Evolutionary conservation across 192 early-diverging fungal species (phyloP), one percentile per base, ranked within the genome.

Genomic region (Rhizophagus sp.): DNA sequence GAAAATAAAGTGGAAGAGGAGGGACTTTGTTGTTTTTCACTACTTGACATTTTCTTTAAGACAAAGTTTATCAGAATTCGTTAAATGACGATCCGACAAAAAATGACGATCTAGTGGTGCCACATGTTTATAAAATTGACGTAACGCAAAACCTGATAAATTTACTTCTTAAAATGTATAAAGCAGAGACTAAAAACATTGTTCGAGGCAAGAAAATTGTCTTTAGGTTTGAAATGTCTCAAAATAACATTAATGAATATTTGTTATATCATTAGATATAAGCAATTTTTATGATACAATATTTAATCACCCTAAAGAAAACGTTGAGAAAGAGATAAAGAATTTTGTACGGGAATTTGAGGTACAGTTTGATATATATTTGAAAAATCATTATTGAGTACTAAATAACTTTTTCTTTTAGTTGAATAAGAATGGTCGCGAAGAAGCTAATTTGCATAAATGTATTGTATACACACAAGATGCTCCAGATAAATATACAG

Each of bases 261-360:
- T n/a, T 19, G 5, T 41, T 11, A n/a, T 70, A 8, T 70, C 2
- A 70, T 49, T 63, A 77, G 75, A 77, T 9, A 39, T 66, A 44
- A 41, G 64, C 27, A 66, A 65, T 50, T 77, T 77, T 6, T 63
- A 65, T 33, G 41, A 77, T 6, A 77, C 63, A 27, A 47, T 77
- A 49, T 77, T 77, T 27, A 66, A 41, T 25, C 75, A 77, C n/a
- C 75, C 75, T 6, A 77, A 77, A 66, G 62, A 65, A 8, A 47
- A n/a, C 25, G 61, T 77, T 30, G 63, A 77, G 7, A 63, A 65
- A 47, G 75, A 77, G 7, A 49, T 63, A 13, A 77, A 77, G 41
- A 41, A 7, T 30, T 77, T 65, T 50, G 44, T 67, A 15, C 33
- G 27, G 66, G 75, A 77, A 66, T 77, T 77, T 66, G 75, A 77